phyloP scores from a whole-genome alignment of 257 asterid species.

The Knoxia roxburghii region DNA sequence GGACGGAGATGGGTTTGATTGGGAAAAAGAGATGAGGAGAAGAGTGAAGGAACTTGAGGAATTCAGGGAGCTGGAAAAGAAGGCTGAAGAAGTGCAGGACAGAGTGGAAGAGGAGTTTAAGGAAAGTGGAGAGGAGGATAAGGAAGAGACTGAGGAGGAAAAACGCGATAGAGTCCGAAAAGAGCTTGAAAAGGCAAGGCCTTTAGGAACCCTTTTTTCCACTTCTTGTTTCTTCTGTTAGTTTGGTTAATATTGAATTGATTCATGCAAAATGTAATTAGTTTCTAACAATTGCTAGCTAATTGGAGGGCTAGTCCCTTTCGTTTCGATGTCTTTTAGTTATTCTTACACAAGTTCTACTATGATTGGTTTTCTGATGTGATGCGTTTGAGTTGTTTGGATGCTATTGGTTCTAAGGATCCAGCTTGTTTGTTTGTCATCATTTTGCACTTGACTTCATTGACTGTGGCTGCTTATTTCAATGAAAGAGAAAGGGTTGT shows the following conservation, averaged over 20 bases:
- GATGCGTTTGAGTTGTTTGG: too few relatives aligned
- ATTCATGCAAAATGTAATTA: too few relatives aligned
- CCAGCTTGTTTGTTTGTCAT: background rate
- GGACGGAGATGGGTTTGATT: slow-evolving; percentile 45
- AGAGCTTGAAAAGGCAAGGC: slow-evolving; percentile 72
- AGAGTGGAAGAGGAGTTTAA: slow-evolving; percentile 50
- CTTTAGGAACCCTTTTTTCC: too few relatives aligned
- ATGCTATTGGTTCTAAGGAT: background rate
- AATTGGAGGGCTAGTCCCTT: background rate
- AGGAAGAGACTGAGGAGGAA: slow-evolving; percentile 69
- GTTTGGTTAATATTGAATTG: too few relatives aligned
- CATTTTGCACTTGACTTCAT: background rate
- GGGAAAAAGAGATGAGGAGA: slow-evolving; percentile 89
- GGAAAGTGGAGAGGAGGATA: slow-evolving; percentile 27
- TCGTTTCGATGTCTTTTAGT: background rate
- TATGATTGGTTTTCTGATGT: background rate
- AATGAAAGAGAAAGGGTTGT: background rate
- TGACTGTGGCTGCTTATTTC: background rate
- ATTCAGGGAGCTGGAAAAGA: slow-evolving; percentile 78
- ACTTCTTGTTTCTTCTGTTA: background rate
- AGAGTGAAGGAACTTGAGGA: slow-evolving; percentile 81
- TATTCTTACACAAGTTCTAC: background rate
- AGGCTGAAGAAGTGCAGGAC: slow-evolving; percentile 82
- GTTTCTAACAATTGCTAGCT: too few relatives aligned
- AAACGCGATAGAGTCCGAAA: slow-evolving; percentile 74